Evolutionary conservation across 2,329 filamentous ascomycete species (phyloP).

Genomic region (Dissoconium aciculare): DNA sequence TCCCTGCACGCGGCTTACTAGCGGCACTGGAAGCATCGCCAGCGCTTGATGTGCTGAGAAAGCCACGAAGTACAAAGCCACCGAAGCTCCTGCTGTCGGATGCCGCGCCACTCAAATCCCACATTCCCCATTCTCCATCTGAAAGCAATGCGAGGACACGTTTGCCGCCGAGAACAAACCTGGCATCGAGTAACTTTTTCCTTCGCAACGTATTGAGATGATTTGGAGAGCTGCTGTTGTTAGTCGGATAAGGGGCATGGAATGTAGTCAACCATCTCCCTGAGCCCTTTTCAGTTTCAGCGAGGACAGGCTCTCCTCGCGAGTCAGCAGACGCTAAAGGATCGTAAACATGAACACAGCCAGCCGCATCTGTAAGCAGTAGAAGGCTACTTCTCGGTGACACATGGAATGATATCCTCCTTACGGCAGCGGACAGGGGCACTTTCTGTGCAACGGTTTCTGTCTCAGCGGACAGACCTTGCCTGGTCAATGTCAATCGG

Average conservation of each 20-base stretch:
- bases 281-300: neutral
- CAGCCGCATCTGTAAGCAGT: constrained; percentile 40
- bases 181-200: constrained; percentile 35
- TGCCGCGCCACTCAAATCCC: constrained; percentile 25
- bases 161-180: constrained; percentile 33
- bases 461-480: constrained; percentile 8
- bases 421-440: constrained; percentile 9
- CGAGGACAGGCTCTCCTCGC: neutral
- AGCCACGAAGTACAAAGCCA: constrained; percentile 20
- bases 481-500: constrained; percentile 12
- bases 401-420: constrained; percentile 16
- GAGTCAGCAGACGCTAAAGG: constrained; percentile 27
- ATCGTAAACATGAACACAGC: constrained; percentile 43
- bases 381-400: constrained; percentile 24
- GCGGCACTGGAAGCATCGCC: constrained; percentile 11
- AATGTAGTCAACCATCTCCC: constrained; percentile 20
- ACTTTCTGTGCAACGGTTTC: constrained; percentile 6
- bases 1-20: constrained; percentile 21
- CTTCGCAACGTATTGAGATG: constrained; percentile 24
- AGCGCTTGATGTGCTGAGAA: constrained; percentile 14
- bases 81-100: constrained; percentile 12
- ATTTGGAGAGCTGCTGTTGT: constrained; percentile 10
- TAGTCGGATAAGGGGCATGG: constrained; percentile 14
- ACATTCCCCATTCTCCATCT: constrained; percentile 40
- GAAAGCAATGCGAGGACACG: constrained; percentile 33